Evolutionary conservation across 495 filamentous ascomycete species (phyloP).

Genomic region (Penicillium bialowiezense): DNA sequence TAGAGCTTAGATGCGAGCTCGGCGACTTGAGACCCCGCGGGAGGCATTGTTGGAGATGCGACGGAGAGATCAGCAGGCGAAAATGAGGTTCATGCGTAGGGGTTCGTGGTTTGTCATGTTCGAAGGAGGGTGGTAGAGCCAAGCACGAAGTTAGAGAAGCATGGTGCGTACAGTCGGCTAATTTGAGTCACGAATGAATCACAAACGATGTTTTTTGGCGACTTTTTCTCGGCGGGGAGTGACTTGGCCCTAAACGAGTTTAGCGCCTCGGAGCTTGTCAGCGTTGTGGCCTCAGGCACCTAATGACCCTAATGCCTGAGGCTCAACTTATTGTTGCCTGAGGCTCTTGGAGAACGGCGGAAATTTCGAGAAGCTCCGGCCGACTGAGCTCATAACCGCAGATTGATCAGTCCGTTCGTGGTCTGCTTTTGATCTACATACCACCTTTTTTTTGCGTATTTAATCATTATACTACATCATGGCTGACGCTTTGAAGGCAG

Average conservation of each 20-base stretch:
- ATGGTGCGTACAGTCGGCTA: constrained; percentile 10
- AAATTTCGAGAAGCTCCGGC: constrained; percentile 52
- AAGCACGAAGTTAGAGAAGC: constrained; percentile 20
- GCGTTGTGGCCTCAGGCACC: constrained; percentile 29
- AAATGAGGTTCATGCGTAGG: constrained; percentile 18
- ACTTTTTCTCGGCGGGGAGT: constrained; percentile 29
- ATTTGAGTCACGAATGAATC: constrained; percentile 22
- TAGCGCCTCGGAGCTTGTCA: constrained; percentile 28
- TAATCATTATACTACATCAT: constrained; percentile 26
- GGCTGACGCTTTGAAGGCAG: constrained; percentile 76
- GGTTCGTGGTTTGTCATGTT: constrained; percentile 18
- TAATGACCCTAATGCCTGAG: neutral
- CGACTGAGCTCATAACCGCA: constrained; percentile 21
- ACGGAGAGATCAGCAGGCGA: constrained; percentile 9
- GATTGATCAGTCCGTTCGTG: constrained; percentile 1
- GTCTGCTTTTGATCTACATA: constrained; percentile 4
- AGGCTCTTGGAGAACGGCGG: constrained; percentile 16
- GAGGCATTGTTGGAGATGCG: constrained; percentile 29
- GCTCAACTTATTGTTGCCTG: neutral
- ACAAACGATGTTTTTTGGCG: constrained; percentile 30
- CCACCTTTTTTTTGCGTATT: constrained; percentile 5
- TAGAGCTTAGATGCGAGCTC: constrained; percentile 46
- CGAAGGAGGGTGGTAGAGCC: constrained; percentile 25
- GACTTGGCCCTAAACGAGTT: constrained; percentile 18
- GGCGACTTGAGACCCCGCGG: constrained; percentile 33